Evolutionary conservation across 2,329 filamentous ascomycete genomes (phyloP), one percentile per base, ranked within the genome.

Genomic region (Stagonosporopsis chrysanthemi): DNA sequence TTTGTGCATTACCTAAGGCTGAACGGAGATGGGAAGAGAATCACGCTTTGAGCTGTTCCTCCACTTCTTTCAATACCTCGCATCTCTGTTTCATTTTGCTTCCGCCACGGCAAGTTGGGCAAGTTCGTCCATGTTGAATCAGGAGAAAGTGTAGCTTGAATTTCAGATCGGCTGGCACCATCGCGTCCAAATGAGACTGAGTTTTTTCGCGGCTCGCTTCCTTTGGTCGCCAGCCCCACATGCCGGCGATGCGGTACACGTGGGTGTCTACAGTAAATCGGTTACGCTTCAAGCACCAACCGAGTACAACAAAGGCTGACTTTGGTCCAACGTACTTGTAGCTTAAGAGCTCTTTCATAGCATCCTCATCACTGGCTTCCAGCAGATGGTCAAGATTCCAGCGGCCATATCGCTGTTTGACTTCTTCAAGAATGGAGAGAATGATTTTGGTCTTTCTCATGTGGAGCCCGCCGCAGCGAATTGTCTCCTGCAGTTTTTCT

Each of bases 361-460:
- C 42, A 12, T 45, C 42, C 28, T 45, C 42, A 15, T 45, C 42
- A 28, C 42, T 45, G 19, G 42, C 42, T 11, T 45, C 42, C 28
- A 45, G 42, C 6, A 45, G 42, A 14, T 45, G 42, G 26, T 45
- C 42, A n/a, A 45, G 42, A 45, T 45, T 35, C 42, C 42, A 45
- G 26, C 28, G 2, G 33, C 42, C 42, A 23, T 45, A 45, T 1
- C 42, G 42, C 2, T 28, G 11, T 45, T 45, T 45, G 2, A 45
- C 42, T 33, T 45, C 42, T 45, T 45, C 42, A 45, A 45, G 42
- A 17, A 45, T 45, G 8, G 42, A 12, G 8, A 23, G 33, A 23
- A 45, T 45, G 28, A 45, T 45, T 26, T 45, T 45, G 28, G 42
- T 35, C 15, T 45, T 45, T 33, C 42, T 33, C 4, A 45, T 35